phyloP scores from a whole-genome alignment of 202 grass and related monocot species.

The Alloteropsis angusta region DNA sequence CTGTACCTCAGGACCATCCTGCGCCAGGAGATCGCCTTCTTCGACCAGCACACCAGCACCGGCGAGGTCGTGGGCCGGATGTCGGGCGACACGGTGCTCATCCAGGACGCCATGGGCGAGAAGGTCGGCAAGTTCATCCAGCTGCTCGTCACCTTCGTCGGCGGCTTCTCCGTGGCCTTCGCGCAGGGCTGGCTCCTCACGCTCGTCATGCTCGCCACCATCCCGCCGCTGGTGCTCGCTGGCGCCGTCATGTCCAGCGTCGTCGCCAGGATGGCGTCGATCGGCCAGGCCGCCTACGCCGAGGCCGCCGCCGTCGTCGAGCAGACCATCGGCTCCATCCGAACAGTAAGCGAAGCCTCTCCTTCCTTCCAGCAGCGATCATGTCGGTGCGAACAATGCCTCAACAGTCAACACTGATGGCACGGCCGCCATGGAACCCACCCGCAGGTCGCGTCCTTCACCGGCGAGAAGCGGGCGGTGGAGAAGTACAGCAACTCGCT shows the following conservation, averaged over 20 bases:
- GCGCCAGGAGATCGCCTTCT: conserved; percentile 82
- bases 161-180: conserved; percentile 61
- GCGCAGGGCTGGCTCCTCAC: conserved; percentile 63
- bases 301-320: conserved; percentile 43
- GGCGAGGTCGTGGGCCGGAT: conserved; percentile 86
- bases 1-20: conserved; percentile 74
- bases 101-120: conserved; percentile 97
- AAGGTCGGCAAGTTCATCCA: conserved; percentile 91
- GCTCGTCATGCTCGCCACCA: conserved; percentile 62
- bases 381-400: neutral
- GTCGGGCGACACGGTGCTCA: conserved; percentile 87
- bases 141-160: conserved; percentile 43
- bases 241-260: conserved; percentile 46
- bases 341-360: conserved; percentile 25
- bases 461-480: conserved; percentile 53
- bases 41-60: conserved; percentile 67
- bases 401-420: too few relatives aligned
- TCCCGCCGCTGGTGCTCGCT: conserved; percentile 51
- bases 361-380: neutral
- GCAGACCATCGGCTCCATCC: conserved; percentile 59
- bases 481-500: conserved; percentile 42
- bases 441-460: conserved; percentile 64
- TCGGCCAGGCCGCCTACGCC: conserved; percentile 50
- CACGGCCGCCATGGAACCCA: neutral
- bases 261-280: conserved; percentile 47